Base-by-base conservation (phyloP, 2,329 filamentous ascomycete species). In the Metarhizium anisopliae region DNA sequence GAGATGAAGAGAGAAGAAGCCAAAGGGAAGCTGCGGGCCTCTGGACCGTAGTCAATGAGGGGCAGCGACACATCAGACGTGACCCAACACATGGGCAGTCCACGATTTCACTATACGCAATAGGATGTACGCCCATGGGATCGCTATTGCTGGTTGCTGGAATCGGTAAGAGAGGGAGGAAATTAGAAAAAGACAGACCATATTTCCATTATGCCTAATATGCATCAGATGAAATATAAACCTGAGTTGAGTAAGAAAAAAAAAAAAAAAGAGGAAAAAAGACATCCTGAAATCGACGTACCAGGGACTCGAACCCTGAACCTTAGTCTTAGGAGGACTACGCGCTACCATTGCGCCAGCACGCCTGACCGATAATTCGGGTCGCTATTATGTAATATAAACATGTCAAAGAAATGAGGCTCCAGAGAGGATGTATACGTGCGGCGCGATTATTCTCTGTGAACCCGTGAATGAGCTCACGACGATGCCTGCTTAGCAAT, bases 311-410 rank as follows among this genome's bases (percentile, higher is more conserved):
- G 68, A 70, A 70, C 68, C 68, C 68, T 69, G 66, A 70, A 63
- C 68, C 68, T 70, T 67, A 69, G 68, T 68, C 68, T 70, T 70
- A 70, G 68, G 68, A 70, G 68, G 68, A 68, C 67, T 70, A 67
- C 66, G 66, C 68, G 68, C 68, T 70, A 68, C 68, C 67, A 69
- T 20, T 45, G 42, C 10, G 16, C 16, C 11, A 20, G 42, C 7
- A 45, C n/a, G 20, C 13, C n/a, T 1, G 4, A 45, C 1, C 42
- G n/a, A 45, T 1, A 20, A 45, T 16, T 2, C 1, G 6, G 36
- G 4, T 40, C 5, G 36, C 36, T 11, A 11, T 40, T 40, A 40
- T 2, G 1, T 11, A 40, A 1, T 40, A 40, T 40, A 6, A 40
- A 14, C 14, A 14, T 40, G 36, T 40, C 36, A 11, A 40, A 40